Conservation (phyloP, 371 early-diverging fungal species). For the Dichotomocladium elegans region DNA sequence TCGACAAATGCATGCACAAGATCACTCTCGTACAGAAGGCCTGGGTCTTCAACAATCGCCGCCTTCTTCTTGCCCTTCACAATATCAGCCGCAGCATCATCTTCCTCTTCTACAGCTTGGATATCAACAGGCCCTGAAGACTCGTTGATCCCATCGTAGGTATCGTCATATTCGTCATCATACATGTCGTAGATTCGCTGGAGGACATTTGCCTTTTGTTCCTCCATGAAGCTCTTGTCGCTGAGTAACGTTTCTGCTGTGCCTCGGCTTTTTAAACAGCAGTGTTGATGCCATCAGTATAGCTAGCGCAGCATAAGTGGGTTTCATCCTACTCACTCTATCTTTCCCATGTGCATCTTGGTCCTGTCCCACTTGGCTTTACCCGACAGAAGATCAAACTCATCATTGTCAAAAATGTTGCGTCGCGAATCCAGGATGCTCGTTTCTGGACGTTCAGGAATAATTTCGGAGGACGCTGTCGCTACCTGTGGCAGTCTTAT, state of each 20-base stretch:
- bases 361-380: conserved; percentile 50
- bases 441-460: no score
- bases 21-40: conserved; percentile 50
- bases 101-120: conserved; percentile 53
- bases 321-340: conserved; percentile 34
- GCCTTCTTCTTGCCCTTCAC: neutral
- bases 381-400: conserved; percentile 80
- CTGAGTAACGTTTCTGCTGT: conserved; percentile 43
- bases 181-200: conserved; percentile 61
- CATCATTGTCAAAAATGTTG: conserved; percentile 91
- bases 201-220: conserved; percentile 58
- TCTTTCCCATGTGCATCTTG: conserved; percentile 73
- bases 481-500: neutral
- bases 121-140: conserved; percentile 54
- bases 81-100: conserved; percentile 33
- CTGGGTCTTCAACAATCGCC: conserved; percentile 42
- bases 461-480: no score
- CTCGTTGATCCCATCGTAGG: conserved; percentile 77
- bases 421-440: conserved; percentile 56
- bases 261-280: conserved; percentile 25
- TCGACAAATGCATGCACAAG: conserved; percentile 51
- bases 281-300: neutral
- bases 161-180: conserved; percentile 91
- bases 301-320: no score
- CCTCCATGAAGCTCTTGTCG: conserved; percentile 55